Evolutionary conservation across 1,139 yeast genomes (phyloP), one percentile per base, ranked within the genome.

Genomic region (Keqinozyma sinolaborantium): DNA sequence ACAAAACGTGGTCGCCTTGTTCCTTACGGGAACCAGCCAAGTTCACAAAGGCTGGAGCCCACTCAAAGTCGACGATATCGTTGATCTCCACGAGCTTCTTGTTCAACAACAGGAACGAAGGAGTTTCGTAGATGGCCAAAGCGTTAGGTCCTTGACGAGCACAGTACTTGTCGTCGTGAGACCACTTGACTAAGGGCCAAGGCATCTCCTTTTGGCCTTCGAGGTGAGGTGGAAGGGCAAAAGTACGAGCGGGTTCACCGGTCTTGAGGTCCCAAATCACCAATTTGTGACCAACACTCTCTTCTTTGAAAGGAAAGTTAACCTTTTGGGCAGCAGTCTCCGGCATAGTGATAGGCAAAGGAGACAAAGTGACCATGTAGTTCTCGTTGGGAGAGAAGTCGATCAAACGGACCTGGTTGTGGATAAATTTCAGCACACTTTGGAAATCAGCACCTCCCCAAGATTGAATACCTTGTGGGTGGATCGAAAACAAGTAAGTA

Each of bases 151-250:
- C 92, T 61, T 86, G 79, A 67, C 98, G 84, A 36, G 97, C 97
- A 68, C 95, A 86, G 70, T 82, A 94, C 61, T 79, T 82, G 62
- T 87, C 96, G 63, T 94, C 95, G 50, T 71, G 73, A 28, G 97
- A 87, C 97, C 98, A 94, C 64, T 88, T 90, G 57, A 94, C 83
- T 55, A 92, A 77, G 30, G 99, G 99, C 99, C 99, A 92, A 44
- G 84, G 81, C 79, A 87, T 79, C 54, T 81, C 83, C 55, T 76
- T 73, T 50, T 75, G 77, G 32, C 76, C 74, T 51, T 77, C 84
- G 50, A 81, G 69, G 51, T 77, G 74, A 44, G 94, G 90, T 38
- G 95, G 87, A 51, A 87, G 71, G 25, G 95, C 94, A 74, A 94
- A 92, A 14, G 97, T 85, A 60, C 95, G 79, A 41, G 81, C 78